These are phyloP conservation scores for Gossypium schwendimanii DNA, from an alignment of 441 rosid genomes.

Conservation along the genomic window DNA sequence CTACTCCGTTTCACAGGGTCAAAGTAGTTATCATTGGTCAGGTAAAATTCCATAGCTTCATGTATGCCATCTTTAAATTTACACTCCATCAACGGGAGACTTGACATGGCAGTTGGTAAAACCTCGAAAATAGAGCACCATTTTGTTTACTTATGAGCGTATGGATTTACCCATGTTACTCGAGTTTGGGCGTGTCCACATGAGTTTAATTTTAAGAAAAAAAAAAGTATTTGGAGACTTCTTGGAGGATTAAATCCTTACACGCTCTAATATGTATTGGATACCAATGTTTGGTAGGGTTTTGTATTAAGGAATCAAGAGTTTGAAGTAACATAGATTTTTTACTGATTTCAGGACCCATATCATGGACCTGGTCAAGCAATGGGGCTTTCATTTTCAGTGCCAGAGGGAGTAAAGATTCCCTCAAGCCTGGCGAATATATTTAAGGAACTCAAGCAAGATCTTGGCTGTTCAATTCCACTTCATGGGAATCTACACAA, in stretches of 20 bases:
- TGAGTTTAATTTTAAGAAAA: too few relatives aligned
- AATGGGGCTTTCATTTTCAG: constrained; percentile 94
- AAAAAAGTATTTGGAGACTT: too few relatives aligned
- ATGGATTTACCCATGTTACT: too few relatives aligned
- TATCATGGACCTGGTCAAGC: constrained; percentile 97
- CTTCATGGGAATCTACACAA: constrained; percentile 75
- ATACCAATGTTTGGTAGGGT: neutral
- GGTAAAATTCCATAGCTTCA: constrained; percentile 19
- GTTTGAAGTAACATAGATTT: neutral
- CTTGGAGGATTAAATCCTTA: too few relatives aligned
- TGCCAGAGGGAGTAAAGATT: constrained; percentile 63
- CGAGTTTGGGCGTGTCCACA: too few relatives aligned
- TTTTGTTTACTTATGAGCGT: neutral
- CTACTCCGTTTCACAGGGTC: constrained; percentile 63
- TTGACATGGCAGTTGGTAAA: neutral
- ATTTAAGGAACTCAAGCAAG: constrained; percentile 78
- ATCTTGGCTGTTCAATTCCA: constrained; percentile 81
- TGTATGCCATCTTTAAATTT: neutral
- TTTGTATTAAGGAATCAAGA: neutral
- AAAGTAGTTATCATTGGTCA: constrained; percentile 88
- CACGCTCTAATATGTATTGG: neutral
- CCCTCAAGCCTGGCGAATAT: constrained; percentile 84
- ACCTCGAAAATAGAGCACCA: neutral
- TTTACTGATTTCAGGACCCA: constrained; percentile 52
- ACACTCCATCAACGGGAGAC: neutral